A percentile compares a stretch with the other conserved stretches of the same genome.
Conservation (phyloP, 371 early-diverging fungal species). For the Mucor irregularis region DNA sequence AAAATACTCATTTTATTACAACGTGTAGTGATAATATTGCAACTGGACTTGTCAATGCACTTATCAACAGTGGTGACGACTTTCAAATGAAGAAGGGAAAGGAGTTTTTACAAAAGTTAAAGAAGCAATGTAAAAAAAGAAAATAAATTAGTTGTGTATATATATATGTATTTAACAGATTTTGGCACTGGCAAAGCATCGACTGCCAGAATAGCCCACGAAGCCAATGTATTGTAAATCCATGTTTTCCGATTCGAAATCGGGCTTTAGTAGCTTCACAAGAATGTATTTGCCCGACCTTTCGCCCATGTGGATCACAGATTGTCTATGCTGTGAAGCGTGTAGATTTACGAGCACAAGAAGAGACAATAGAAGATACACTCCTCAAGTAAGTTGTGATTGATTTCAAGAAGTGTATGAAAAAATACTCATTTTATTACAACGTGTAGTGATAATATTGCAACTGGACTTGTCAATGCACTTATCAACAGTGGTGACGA, state of each 20-base stretch:
- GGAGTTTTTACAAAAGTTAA: slow-evolving; percentile 8
- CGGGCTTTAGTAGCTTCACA: slow-evolving; percentile 11
- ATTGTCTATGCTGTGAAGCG: neutral
- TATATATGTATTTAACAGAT: neutral
- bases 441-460: slow-evolving; percentile 27
- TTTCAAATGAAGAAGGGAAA: slow-evolving; percentile 16
- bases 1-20: neutral
- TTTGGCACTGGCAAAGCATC: slow-evolving; percentile 13
- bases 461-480: slow-evolving; percentile 24
- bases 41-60: slow-evolving; percentile 22
- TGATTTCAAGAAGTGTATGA: neutral
- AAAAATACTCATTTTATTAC: neutral
- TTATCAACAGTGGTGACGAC: slow-evolving; percentile 26
- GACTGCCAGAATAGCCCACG: slow-evolving; percentile 17
- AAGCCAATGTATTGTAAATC: slow-evolving; percentile 24
- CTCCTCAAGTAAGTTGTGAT: slow-evolving; percentile 28
- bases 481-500: slow-evolving; percentile 26
- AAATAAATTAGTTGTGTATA: neutral
- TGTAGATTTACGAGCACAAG: slow-evolving; percentile 21
- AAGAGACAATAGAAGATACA: slow-evolving; percentile 16
- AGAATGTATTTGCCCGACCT: slow-evolving; percentile 14
- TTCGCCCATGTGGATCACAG: slow-evolving; percentile 1
- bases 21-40: slow-evolving; percentile 28
- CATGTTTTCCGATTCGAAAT: slow-evolving; percentile 12
- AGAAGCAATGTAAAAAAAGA: slow-evolving; percentile 10